These are phyloP conservation scores for Penicillium malachiteum DNA, from an alignment of 495 filamentous ascomycete species.

Conservation along the genomic window DNA sequence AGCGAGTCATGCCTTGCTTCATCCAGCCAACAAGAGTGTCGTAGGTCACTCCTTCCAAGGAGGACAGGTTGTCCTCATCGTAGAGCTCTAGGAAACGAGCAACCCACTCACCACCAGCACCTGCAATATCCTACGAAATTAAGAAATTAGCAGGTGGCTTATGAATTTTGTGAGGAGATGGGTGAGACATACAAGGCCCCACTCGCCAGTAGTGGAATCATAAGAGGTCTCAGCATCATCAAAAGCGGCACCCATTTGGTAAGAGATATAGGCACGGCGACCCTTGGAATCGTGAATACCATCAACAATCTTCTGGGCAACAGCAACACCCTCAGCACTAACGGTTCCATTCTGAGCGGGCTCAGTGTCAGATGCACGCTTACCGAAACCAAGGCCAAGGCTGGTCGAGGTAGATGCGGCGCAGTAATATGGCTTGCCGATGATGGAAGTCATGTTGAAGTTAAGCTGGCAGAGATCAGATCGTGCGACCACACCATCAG, in stretches of 20 bases:
- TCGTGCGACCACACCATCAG: slow-evolving; percentile 49
- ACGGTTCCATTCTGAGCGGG: slow-evolving; percentile 48
- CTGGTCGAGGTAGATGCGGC: slow-evolving; percentile 16
- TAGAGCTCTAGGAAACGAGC: slow-evolving; percentile 34
- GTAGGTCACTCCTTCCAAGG: slow-evolving; percentile 46
- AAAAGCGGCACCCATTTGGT: slow-evolving; percentile 40
- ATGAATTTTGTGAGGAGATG: neutral
- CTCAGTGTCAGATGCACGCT: slow-evolving; percentile 6
- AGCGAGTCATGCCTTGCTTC: slow-evolving; percentile 42
- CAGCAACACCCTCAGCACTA: slow-evolving; percentile 34
- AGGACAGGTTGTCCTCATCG: slow-evolving; percentile 22
- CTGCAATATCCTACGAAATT: slow-evolving; percentile 12
- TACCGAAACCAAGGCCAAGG: slow-evolving; percentile 1
- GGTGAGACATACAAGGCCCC: slow-evolving; percentile 24
- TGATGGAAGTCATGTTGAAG: slow-evolving; percentile 36
- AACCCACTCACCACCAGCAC: slow-evolving; percentile 38
- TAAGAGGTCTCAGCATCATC: slow-evolving; percentile 45
- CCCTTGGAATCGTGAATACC: slow-evolving; percentile 47
- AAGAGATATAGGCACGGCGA: slow-evolving; percentile 46
- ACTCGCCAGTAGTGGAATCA: slow-evolving; percentile 37
- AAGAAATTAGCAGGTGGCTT: neutral
- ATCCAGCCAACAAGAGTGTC: slow-evolving; percentile 34
- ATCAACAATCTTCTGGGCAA: slow-evolving; percentile 39
- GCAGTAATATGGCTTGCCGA: slow-evolving; percentile 49
- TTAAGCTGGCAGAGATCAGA: slow-evolving; percentile 48